These are phyloP conservation scores for Fomitopsis palustris DNA, from an alignment of 1,284 basidiomycete species.

Conservation along the genomic window DNA sequence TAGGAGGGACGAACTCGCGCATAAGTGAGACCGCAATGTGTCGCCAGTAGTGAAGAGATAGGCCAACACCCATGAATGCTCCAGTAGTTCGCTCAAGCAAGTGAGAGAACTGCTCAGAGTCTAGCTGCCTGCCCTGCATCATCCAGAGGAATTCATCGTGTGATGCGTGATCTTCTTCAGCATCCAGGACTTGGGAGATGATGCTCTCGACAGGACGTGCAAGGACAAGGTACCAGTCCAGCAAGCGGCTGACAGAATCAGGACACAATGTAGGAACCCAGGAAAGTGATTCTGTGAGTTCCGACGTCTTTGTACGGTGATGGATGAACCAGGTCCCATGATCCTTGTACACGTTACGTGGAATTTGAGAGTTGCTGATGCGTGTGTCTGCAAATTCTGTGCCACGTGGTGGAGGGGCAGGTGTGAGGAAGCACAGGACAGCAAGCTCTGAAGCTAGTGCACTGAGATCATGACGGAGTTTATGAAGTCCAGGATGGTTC, in stretches of 20 bases:
- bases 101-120: not conserved
- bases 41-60: not conserved
- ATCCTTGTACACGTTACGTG: not conserved
- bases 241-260: not conserved
- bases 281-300: not conserved
- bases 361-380: not conserved
- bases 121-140: not conserved
- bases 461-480: not conserved
- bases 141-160: not conserved
- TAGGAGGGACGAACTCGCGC: constrained; percentile 3
- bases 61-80: not conserved
- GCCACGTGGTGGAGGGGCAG: constrained; percentile 1
- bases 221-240: not conserved
- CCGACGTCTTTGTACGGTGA: constrained; percentile 1
- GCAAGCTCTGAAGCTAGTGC: not conserved
- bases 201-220: not conserved
- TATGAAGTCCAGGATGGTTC: not conserved
- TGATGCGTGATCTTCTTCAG: not conserved
- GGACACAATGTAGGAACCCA: constrained; percentile 4
- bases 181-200: not conserved
- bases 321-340: constrained; percentile 2
- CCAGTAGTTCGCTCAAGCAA: not conserved
- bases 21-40: not conserved
- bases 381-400: constrained; percentile 3
- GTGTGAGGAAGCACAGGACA: not conserved